Base-by-base conservation (phyloP, 257 asterid species). In the Perilla frutescens region DNA sequence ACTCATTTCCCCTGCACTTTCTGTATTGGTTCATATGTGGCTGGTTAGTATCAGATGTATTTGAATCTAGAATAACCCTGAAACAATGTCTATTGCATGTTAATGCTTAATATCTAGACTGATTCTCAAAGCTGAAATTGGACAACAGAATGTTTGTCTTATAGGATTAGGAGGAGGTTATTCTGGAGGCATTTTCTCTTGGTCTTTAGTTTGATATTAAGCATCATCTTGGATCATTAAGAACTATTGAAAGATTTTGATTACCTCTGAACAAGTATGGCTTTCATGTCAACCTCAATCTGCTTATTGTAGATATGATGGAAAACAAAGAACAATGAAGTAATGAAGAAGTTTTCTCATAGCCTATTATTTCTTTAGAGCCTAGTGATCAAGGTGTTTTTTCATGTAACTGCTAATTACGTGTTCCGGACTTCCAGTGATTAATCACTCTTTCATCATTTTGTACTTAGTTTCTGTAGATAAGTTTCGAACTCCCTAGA, bases 401-500 rank as follows among this genome's bases (percentile, higher is more conserved):
- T 14, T n/a, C 58, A 20, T 39, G 11, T 70, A 13, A 58, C 34
- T 57, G 15, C 2, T 15, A 41, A 10, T 31, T 50, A 50, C 8
- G 4, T 13, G 31, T 1, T 13, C 5, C 26, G 1, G 26, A 20
- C 26, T 20, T 20, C 26, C 1, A 31, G 13, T 2, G 4, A 48
- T 66, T 48, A 2, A 39, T 58, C 57, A 9, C 48, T 45, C 73
- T 55, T 20, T 74, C 49, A 66, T 56, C 15, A 36, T 14, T 58
- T 39, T 44, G 57, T n/a, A 68, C 57, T 58, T 45, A 39, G 54
- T 66, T 32, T 45, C 40, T 69, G 48, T 14, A 51, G 14, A 49
- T 15, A 41, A 61, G 56, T 49, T 72, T 59, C 75, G 2, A 9
- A 5, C 29, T 51, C 61, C 68, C 20, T 77, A 31, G 59, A 56